Percentiles rank a stretch among this genome's conserved stretches.
Conservation (phyloP, 176 grass and related monocot genomes). For the Hordeum vulgare region DNA sequence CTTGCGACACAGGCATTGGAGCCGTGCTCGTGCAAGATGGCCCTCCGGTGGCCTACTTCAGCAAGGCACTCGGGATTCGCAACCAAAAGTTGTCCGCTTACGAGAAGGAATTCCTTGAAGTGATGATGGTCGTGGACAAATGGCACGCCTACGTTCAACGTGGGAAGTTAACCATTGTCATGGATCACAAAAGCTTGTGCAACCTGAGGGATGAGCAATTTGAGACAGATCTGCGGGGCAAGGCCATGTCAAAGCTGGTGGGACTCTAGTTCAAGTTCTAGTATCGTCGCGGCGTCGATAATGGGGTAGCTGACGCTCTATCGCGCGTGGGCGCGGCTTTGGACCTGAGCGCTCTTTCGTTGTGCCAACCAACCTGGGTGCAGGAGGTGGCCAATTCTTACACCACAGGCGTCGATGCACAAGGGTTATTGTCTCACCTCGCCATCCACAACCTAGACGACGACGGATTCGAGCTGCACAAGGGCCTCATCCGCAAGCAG, state of each 20-base stretch:
- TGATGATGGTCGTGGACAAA: not conserved
- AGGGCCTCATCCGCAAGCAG: not conserved
- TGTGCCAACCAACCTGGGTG: not conserved
- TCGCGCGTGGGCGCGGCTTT: not conserved
- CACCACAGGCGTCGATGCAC: too few species aligned
- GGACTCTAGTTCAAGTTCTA: too few species aligned
- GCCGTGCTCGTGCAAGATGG: not conserved
- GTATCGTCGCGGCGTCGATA: too few species aligned
- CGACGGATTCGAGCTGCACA: not conserved
- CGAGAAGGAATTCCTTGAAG: not conserved
- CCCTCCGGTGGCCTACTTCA: not conserved
- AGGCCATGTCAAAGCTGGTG: not conserved
- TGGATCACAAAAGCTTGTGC: not conserved
- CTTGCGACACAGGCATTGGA: not conserved
- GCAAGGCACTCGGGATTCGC: not conserved
- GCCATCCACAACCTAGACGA: too few species aligned
- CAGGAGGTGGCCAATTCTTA: too few species aligned
- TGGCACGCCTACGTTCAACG: not conserved
- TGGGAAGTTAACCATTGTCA: not conserved
- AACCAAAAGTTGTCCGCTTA: not conserved
- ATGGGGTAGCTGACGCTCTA: too few species aligned
- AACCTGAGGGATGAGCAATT: not conserved
- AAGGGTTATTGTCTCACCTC: too few species aligned
- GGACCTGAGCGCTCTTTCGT: not conserved
- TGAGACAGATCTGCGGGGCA: not conserved